These are phyloP conservation scores for Penicillium brevicompactum DNA, from an alignment of 2,329 filamentous ascomycete species.

Conservation along the genomic window DNA sequence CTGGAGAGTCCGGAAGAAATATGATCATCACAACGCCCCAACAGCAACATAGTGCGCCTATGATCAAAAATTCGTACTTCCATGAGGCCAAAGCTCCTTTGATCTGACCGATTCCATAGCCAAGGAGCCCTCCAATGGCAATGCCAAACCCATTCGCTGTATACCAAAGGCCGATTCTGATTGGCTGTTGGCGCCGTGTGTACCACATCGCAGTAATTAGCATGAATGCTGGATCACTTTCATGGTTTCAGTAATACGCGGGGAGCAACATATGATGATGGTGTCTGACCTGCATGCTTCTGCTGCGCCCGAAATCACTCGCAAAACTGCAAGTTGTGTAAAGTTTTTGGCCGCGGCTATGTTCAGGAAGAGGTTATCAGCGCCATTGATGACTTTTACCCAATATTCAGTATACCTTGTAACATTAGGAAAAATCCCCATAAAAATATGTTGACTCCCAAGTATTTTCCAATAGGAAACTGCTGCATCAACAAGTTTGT, in stretches of 20 bases:
- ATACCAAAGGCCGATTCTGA: slow-evolving; percentile 31
- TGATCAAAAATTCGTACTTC: slow-evolving; percentile 34
- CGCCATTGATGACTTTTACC: neutral
- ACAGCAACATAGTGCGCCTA: slow-evolving; percentile 33
- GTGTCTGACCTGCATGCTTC: slow-evolving; percentile 43
- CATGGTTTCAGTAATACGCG: slow-evolving; percentile 9
- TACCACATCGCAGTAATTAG: slow-evolving; percentile 44
- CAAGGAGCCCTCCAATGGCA: slow-evolving; percentile 46
- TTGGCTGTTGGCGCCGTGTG: slow-evolving; percentile 25
- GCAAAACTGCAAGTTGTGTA: slow-evolving; percentile 51
- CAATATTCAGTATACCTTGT: slow-evolving; percentile 20
- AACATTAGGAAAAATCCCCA: slow-evolving; percentile 46
- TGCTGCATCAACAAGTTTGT: slow-evolving; percentile 16
- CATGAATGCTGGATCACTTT: slow-evolving; percentile 59
- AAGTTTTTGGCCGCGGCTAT: slow-evolving; percentile 54
- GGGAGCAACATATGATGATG: neutral
- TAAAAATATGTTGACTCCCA: slow-evolving; percentile 46
- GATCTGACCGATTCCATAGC: slow-evolving; percentile 49
- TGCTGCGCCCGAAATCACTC: slow-evolving; percentile 56
- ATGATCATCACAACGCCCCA: slow-evolving; percentile 30
- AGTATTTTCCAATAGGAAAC: slow-evolving; percentile 35
- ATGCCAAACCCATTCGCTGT: slow-evolving; percentile 46
- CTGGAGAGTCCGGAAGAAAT: slow-evolving; percentile 39
- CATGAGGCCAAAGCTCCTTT: slow-evolving; percentile 20
- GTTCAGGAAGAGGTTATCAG: neutral